Percentiles rank a stretch among this genome's conserved stretches.
Evolutionary conservation across 768 basidiomycete species (phyloP).

Genomic region (Lactarius indigo): DNA sequence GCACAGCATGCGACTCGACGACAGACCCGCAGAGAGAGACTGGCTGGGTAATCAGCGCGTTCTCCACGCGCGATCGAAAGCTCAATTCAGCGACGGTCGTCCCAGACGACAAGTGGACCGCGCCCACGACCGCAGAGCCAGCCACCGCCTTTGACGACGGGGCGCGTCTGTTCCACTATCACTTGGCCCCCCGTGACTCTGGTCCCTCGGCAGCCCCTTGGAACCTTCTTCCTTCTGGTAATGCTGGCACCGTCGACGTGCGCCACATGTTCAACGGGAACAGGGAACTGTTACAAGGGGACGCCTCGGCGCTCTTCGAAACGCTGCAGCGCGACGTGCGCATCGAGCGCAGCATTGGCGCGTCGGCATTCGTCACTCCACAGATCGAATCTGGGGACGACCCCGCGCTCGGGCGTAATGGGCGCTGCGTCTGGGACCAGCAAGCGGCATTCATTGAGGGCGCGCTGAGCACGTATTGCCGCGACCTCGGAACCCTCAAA

Average conservation of each 20-base stretch:
- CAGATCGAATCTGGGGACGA: constrained; percentile 1
- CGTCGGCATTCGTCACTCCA: constrained; percentile 1
- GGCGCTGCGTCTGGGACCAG: constrained; percentile 6
- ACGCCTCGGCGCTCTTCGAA: constrained; percentile 19
- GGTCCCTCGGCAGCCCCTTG: neutral
- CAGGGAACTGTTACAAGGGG: constrained; percentile 4
- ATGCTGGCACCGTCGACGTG: neutral
- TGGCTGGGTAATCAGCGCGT: constrained; percentile 19
- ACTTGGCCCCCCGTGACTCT: neutral
- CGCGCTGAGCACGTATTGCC: constrained; percentile 8
- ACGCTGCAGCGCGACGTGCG: constrained; percentile 21
- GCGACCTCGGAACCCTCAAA: constrained; percentile 2
- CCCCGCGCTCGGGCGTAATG: constrained; percentile 1
- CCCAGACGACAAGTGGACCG: constrained; percentile 18
- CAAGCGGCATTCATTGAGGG: constrained; percentile 10
- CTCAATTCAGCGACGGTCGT: constrained; percentile 12
- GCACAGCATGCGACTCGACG: neutral
- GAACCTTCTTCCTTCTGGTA: neutral
- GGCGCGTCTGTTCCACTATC: constrained; percentile 13
- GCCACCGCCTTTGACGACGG: constrained; percentile 10
- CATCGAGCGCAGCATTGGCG: constrained; percentile 17
- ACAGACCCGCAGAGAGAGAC: neutral
- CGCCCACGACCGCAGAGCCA: constrained; percentile 4
- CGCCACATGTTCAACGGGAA: constrained; percentile 25
- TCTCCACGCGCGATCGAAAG: constrained; percentile 16